phyloP scores from a whole-genome alignment of 306 rosid genomes.

The apple (Malus domestica) region ASM211411v1 NC_041798.1:31141501-31142000 shows the following conservation, averaged over 20 bases:
- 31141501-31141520: conserved; percentile 79
- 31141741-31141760: conserved; percentile 86
- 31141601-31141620: conserved; percentile 82
- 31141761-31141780: conserved; percentile 50
- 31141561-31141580: conserved; percentile 73
- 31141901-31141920: conserved; percentile 43
- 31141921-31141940: conserved; percentile 64
- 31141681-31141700: conserved; percentile 86
- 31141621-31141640: conserved; percentile 82
- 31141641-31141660: conserved; percentile 93
- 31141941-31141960: conserved; percentile 26
- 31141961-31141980: conserved; percentile 27
- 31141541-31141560: conserved; percentile 71
- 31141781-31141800: conserved; percentile 78
- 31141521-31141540: conserved; percentile 91
- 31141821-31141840: conserved; percentile 82
- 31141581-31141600: conserved; percentile 88
- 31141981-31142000: conserved; percentile 13
- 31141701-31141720: conserved; percentile 80
- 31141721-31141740: conserved; percentile 86
- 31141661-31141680: conserved; percentile 86
- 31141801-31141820: conserved; percentile 81
- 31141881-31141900: conserved; percentile 59
- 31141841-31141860: conserved; percentile 44
- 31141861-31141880: conserved; percentile 77